Base-by-base conservation (phyloP, 78 protist species). In the Goniomonas avonlea region DNA sequence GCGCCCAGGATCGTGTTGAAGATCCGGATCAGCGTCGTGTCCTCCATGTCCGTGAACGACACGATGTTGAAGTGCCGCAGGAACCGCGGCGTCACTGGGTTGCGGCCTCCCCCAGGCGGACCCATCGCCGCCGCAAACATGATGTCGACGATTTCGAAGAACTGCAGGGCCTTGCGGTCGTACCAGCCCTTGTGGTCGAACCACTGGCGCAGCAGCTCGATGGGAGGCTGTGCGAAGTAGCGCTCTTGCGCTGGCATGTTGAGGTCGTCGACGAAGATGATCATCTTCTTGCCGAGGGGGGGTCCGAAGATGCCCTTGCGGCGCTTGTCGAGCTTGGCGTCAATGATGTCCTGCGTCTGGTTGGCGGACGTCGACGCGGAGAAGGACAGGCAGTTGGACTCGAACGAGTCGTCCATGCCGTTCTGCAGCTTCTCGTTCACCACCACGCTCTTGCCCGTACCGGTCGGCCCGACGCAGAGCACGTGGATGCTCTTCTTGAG, bases 31-130 rank as follows among this genome's bases (percentile, higher is more conserved):
- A 87, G 34, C 21, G 90, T 78, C 17, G 38, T 61, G 61, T 81
- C 80, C 27, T 32, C 59, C 71, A 88, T 5, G 77, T 86, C 94
- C 0, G 86, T 39, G 86, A 94, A 88, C 5, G 85, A 38, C n/a
- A 94, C 1, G 38, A 86, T 13, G 76, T 91, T 89, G 84, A 88
- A 91, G 71, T 90, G 93, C n/a, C 94, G 82, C 68, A 84, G 39
- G 70, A 91, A 63, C 18, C 97, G 76, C 56, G 75, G 56, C 23
- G 94, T 87, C 27, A 94, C 68, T 17, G 81, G 56, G 32, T 82
- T 76, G 21, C 94, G 83, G 11, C 94, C 91, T 23, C 95, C 95
- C 0, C 92, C 93, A 3, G 95, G 95, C 18, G 94, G 94, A 5
- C 94, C 94, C 94, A 90, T 88, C 40, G 89, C 89, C 29, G 83